Evolutionary conservation across 139 green algal genomes (phyloP).

Genomic region (Pleodorina starrii): DNA sequence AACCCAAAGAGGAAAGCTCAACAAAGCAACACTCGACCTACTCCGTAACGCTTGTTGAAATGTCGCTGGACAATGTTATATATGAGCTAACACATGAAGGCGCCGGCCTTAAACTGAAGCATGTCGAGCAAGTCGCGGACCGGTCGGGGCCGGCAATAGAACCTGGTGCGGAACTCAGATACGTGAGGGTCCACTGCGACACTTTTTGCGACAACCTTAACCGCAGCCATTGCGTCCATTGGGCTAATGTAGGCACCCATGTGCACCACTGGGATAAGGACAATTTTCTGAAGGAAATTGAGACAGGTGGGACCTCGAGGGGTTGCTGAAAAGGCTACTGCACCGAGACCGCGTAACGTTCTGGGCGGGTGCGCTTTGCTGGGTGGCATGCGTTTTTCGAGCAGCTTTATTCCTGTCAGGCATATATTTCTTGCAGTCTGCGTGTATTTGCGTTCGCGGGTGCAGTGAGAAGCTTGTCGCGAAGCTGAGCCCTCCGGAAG

Average conservation of each 20-base stretch:
- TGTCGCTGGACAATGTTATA: conserved; percentile 16
- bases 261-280: conserved; percentile 28
- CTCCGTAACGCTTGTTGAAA: conserved; percentile 13
- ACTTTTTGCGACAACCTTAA: conserved; percentile 12
- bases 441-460: too few species aligned
- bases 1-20: too few species aligned
- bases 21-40: too few species aligned
- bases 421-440: too few species aligned
- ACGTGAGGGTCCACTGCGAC: too few species aligned
- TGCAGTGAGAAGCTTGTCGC: too few species aligned
- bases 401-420: too few species aligned
- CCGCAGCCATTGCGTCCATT: not conserved
- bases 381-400: too few species aligned
- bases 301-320: conserved; percentile 17
- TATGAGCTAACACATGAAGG: not conserved
- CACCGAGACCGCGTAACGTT: too few species aligned
- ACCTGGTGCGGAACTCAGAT: conserved; percentile 9
- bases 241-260: not conserved
- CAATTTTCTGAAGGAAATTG: not conserved
- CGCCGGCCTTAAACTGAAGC: not conserved
- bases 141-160: conserved; percentile 4
- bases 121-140: not conserved
- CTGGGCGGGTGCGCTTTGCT: too few species aligned
- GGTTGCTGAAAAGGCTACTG: too few species aligned
- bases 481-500: too few species aligned